phyloP scores from a whole-genome alignment of 768 basidiomycete genomes.

The Amanita muscaria region DNA sequence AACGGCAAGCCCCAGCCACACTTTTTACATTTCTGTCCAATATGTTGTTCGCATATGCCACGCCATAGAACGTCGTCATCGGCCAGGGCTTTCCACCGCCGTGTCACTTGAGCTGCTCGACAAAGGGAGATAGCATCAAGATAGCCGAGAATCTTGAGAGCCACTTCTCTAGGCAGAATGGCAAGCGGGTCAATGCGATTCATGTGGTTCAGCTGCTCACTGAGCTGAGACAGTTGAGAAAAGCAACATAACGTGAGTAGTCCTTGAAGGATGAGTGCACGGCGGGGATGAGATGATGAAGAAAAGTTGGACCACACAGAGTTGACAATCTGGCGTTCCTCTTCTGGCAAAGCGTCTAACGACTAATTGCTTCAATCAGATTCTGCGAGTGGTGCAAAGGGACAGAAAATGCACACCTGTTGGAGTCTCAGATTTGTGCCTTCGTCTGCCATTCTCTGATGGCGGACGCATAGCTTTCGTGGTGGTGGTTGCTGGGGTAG shows the following conservation, averaged over 20 bases:
- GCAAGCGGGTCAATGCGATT: slow-evolving; percentile 94
- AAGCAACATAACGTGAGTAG: slow-evolving; percentile 99
- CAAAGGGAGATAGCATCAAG: slow-evolving; percentile 92
- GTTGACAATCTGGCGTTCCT: slow-evolving; percentile 83
- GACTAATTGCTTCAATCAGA: slow-evolving; percentile 44
- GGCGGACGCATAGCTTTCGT: slow-evolving; percentile 83
- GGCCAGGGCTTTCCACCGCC: slow-evolving; percentile 77
- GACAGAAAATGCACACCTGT: slow-evolving; percentile 42
- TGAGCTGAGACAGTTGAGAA: slow-evolving; percentile 92
- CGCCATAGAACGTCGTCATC: slow-evolving; percentile 96
- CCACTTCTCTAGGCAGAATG: slow-evolving; percentile 84
- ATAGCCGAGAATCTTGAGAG: slow-evolving; percentile 76
- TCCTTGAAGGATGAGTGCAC: slow-evolving; percentile 92
- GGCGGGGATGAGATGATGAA: slow-evolving; percentile 81
- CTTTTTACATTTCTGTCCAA: slow-evolving; percentile 91
- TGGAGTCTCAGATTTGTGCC: slow-evolving; percentile 89
- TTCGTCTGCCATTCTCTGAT: slow-evolving; percentile 95
- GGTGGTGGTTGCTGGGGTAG: slow-evolving; percentile 30
- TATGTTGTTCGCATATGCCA: slow-evolving; percentile 96
- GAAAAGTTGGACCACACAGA: slow-evolving; percentile 96
- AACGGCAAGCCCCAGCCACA: slow-evolving; percentile 97
- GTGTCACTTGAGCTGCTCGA: slow-evolving; percentile 85
- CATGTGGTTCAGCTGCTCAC: slow-evolving; percentile 83
- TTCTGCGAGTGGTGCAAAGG: background rate
- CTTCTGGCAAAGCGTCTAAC: slow-evolving; percentile 77